Percentiles rank a stretch among this genome's conserved stretches.
phyloP scores from a whole-genome alignment of 805 yeast species.

The Lipomyces sp. region DNA sequence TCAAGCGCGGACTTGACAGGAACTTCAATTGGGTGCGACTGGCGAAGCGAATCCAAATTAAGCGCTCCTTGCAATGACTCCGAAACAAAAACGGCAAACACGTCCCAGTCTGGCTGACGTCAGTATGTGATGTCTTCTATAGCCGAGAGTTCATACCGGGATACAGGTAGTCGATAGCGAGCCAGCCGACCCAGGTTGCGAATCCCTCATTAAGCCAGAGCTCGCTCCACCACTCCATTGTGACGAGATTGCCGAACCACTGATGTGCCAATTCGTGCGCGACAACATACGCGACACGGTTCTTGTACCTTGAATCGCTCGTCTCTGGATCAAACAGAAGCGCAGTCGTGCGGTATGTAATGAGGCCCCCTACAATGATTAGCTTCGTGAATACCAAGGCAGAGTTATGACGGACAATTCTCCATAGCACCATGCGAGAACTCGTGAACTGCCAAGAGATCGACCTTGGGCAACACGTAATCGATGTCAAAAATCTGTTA shows the following conservation, averaged over 20 bases:
- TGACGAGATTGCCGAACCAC: slow-evolving; percentile 89
- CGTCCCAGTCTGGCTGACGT: slow-evolving; percentile 65
- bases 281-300: slow-evolving; percentile 82
- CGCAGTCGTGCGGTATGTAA: slow-evolving; percentile 79
- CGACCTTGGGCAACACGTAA: slow-evolving; percentile 80
- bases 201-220: slow-evolving; percentile 88
- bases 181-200: slow-evolving; percentile 92
- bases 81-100: slow-evolving; percentile 77
- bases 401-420: slow-evolving; percentile 55
- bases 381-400: neutral
- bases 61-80: slow-evolving; percentile 76
- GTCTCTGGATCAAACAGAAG: slow-evolving; percentile 69
- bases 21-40: slow-evolving; percentile 85
- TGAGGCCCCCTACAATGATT: slow-evolving; percentile 53
- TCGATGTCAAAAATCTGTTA: slow-evolving; percentile 61
- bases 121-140: too few species aligned
- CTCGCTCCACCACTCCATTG: slow-evolving; percentile 94
- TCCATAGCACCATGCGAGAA: slow-evolving; percentile 91
- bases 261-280: slow-evolving; percentile 91
- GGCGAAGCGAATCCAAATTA: slow-evolving; percentile 71
- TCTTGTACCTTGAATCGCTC: slow-evolving; percentile 64
- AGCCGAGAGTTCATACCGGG: slow-evolving; percentile 47
- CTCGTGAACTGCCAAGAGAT: slow-evolving; percentile 81
- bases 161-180: slow-evolving; percentile 71
- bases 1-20: slow-evolving; percentile 79